These are phyloP conservation scores for Stachybotrys echinatus DNA, from an alignment of 2,329 filamentous ascomycete species.

Conservation along the genomic window DNA sequence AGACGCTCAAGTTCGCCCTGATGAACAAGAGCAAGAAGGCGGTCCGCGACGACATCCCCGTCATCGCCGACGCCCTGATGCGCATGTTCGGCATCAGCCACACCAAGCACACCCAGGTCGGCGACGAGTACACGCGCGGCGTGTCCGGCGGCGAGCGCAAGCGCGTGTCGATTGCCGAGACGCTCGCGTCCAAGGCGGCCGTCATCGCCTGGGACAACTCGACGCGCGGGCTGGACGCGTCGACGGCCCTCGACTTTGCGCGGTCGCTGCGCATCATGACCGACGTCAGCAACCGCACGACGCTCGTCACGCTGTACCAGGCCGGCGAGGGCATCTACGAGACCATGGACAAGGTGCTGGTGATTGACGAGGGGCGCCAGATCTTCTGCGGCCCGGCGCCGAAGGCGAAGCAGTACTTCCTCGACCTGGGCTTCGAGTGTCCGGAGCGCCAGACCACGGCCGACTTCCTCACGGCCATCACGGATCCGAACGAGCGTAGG, in stretches of 20 bases:
- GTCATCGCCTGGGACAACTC: conserved; percentile 78
- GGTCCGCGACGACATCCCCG: conserved; percentile 56
- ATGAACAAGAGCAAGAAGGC: conserved; percentile 70
- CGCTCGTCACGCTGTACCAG: conserved; percentile 37
- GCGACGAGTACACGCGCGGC: conserved; percentile 66
- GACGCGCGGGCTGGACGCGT: conserved; percentile 73
- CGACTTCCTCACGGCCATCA: conserved; percentile 25
- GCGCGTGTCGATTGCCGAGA: conserved; percentile 74
- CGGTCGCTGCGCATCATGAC: conserved; percentile 68
- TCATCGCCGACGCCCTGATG: conserved; percentile 65
- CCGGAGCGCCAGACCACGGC: conserved; percentile 61
- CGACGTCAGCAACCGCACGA: conserved; percentile 61
- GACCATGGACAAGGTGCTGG: conserved; percentile 71
- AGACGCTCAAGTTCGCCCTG: conserved; percentile 70
- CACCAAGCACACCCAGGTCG: conserved; percentile 68
- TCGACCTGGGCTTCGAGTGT: conserved; percentile 63
- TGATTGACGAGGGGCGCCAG: conserved; percentile 65
- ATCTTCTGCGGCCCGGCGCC: conserved; percentile 62
- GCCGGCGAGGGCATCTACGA: conserved; percentile 38
- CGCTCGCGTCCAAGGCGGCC: conserved; percentile 65
- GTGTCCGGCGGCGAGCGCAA: conserved; percentile 78
- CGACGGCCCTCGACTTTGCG: conserved; percentile 73
- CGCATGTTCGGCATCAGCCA: conserved; percentile 77
- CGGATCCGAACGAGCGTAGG: conserved; percentile 61
- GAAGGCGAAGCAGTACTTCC: conserved; percentile 61